A percentile compares a stretch with the other conserved stretches of the same genome.
Conservation (phyloP, 108 stramenopile species). For the Cyclotella cryptica region DNA sequence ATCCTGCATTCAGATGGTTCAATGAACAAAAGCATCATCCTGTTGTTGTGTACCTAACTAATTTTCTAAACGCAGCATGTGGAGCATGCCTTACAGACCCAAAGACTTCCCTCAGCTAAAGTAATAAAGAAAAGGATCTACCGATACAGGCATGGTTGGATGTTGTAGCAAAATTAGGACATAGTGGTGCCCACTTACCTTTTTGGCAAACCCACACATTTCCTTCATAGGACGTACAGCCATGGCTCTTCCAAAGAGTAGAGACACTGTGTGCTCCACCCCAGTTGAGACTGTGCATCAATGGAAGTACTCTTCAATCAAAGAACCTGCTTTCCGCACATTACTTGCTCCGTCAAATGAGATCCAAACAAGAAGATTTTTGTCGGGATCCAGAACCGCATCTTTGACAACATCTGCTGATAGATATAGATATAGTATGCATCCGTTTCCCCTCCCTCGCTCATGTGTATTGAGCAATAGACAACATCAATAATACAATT, state of each 20-base stretch:
- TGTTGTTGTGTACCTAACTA: slow-evolving; percentile 3
- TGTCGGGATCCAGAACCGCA: neutral
- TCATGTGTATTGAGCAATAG: slow-evolving; percentile 3
- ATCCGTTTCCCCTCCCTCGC: slow-evolving; percentile 20
- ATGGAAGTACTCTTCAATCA: slow-evolving; percentile 4
- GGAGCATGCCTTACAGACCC: slow-evolving; percentile 18
- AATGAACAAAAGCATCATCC: slow-evolving; percentile 15
- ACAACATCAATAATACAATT: neutral
- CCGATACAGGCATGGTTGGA: no score
- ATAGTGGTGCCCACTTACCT: neutral
- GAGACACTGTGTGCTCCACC: slow-evolving; percentile 18
- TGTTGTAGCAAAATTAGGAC: slow-evolving; percentile 1
- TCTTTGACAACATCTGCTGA: neutral
- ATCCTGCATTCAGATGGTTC: slow-evolving; percentile 26
- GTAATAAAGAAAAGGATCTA: no score
- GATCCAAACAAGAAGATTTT: slow-evolving; percentile 17
- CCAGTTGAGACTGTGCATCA: slow-evolving; percentile 8
- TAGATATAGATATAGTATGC: neutral
- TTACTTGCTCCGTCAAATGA: slow-evolving; percentile 30
- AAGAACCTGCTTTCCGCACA: slow-evolving; percentile 27
- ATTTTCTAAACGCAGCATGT: slow-evolving; percentile 16
- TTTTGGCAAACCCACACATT: neutral
- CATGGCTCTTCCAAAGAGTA: slow-evolving; percentile 7
- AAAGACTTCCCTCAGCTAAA: slow-evolving; percentile 1
- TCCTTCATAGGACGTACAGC: no score